These are phyloP conservation scores for Taxillus chinensis DNA, from an alignment of 164 flowering plant species.

Conservation along the genomic window DNA sequence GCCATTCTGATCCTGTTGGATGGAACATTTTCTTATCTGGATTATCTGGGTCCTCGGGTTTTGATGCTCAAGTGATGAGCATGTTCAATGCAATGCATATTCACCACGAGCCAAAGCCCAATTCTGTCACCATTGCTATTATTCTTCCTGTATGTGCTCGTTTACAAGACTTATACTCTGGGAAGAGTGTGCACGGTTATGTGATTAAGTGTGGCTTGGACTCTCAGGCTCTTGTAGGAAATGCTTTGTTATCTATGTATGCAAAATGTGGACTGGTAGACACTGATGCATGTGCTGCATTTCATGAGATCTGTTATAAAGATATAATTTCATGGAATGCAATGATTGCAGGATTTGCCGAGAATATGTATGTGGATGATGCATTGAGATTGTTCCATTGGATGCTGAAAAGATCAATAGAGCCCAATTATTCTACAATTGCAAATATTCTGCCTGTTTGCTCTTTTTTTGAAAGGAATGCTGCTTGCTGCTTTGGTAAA, in stretches of 20 bases:
- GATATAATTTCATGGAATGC: slow-evolving; percentile 91
- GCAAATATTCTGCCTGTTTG: slow-evolving; percentile 58
- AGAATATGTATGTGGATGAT: slow-evolving; percentile 31
- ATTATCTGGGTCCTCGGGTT: slow-evolving; percentile 23
- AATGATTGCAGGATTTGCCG: slow-evolving; percentile 54
- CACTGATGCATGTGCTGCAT: slow-evolving; percentile 37
- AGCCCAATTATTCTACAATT: slow-evolving; percentile 63
- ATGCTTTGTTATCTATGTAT: slow-evolving; percentile 68
- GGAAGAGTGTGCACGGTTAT: slow-evolving; percentile 47
- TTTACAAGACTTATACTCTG: slow-evolving; percentile 21
- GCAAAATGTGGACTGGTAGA: slow-evolving; percentile 41
- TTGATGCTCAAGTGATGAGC: slow-evolving; percentile 28
- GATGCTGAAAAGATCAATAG: slow-evolving; percentile 34
- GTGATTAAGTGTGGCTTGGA: slow-evolving; percentile 52
- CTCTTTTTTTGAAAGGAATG: slow-evolving; percentile 26
- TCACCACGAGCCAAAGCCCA: slow-evolving; percentile 34
- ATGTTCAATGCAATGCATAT: slow-evolving; percentile 37
- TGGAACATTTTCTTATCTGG: slow-evolving; percentile 78
- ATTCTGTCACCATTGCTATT: slow-evolving; percentile 44
- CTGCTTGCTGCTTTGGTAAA: slow-evolving; percentile 28
- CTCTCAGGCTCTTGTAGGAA: slow-evolving; percentile 59
- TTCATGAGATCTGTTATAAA: slow-evolving; percentile 31
- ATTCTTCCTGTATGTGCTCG: slow-evolving; percentile 62
- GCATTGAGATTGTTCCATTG: slow-evolving; percentile 37
- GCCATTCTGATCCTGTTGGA: slow-evolving; percentile 35